These are phyloP conservation scores for Aureobasidium subglaciale DNA, from an alignment of 2,329 filamentous ascomycete species.

Conservation along the genomic window DNA sequence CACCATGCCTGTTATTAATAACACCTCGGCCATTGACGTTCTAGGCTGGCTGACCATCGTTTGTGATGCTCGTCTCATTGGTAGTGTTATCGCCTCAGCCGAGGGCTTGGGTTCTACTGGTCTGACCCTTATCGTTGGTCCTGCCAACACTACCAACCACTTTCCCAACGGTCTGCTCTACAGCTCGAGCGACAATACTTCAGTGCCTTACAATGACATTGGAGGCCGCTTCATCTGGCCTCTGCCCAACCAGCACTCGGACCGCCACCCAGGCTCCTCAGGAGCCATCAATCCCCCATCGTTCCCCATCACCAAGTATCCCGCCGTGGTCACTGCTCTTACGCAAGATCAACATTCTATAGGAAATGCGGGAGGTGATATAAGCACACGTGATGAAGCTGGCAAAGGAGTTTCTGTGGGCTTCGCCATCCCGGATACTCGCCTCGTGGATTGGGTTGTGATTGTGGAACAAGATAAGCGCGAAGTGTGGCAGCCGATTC, in stretches of 20 bases:
- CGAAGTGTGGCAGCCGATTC: slow-evolving; percentile 72
- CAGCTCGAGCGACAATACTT: not conserved
- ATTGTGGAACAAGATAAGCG: slow-evolving; percentile 66
- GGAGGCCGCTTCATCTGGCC: slow-evolving; percentile 26
- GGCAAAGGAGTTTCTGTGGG: slow-evolving; percentile 67
- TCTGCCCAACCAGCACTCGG: slow-evolving; percentile 21
- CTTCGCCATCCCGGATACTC: slow-evolving; percentile 61
- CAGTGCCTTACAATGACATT: not conserved
- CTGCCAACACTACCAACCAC: slow-evolving; percentile 56
- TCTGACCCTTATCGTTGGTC: slow-evolving; percentile 63
- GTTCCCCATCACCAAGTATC: slow-evolving; percentile 57
- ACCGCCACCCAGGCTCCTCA: slow-evolving; percentile 24
- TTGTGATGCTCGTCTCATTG: slow-evolving; percentile 58
- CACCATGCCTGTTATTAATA: slow-evolving; percentile 71
- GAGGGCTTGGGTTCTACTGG: slow-evolving; percentile 68
- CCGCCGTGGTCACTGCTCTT: slow-evolving; percentile 56
- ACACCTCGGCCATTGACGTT: slow-evolving; percentile 53
- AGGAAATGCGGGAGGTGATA: slow-evolving; percentile 62
- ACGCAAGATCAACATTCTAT: slow-evolving; percentile 41
- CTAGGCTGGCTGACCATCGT: slow-evolving; percentile 80
- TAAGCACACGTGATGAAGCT: slow-evolving; percentile 69
- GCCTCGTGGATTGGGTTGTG: slow-evolving; percentile 73
- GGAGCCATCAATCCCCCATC: slow-evolving; percentile 37
- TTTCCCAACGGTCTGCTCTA: slow-evolving; percentile 33
- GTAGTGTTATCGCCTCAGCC: slow-evolving; percentile 53